Percentiles rank a stretch among this genome's conserved stretches.
Conservation (phyloP, 257 asterid species). For the Gynochthodes officinalis region DNA sequence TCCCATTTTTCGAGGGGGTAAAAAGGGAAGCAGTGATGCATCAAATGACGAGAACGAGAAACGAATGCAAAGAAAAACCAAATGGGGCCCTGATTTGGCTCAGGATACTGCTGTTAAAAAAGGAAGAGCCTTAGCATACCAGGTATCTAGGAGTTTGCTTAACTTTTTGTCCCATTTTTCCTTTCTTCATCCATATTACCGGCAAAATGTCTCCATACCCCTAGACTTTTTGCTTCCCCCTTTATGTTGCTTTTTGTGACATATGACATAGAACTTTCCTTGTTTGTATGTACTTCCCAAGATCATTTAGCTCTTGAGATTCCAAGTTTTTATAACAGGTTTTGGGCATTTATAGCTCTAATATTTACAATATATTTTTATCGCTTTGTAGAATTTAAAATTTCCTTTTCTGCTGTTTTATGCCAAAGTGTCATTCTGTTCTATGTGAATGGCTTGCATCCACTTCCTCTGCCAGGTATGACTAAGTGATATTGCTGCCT, state of each 20-base stretch:
- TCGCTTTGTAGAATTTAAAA: constrained; percentile 38
- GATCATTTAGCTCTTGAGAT: constrained; percentile 6
- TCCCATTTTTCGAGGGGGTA: constrained; percentile 60
- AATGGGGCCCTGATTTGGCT: constrained; percentile 88
- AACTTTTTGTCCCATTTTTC: background rate
- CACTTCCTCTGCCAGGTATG: constrained; percentile 52
- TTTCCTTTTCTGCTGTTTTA: constrained; percentile 39
- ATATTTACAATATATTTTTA: constrained; percentile 27
- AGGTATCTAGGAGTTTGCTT: constrained; percentile 42
- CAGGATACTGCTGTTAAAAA: constrained; percentile 66
- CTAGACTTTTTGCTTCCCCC: background rate
- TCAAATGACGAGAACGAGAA: constrained; percentile 49
- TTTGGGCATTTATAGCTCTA: constrained; percentile 30
- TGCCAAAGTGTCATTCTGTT: constrained; percentile 42
- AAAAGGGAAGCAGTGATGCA: constrained; percentile 52
- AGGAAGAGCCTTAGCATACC: constrained; percentile 81
- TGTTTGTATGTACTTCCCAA: background rate
- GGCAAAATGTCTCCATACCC: too few species aligned
- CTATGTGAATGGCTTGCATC: constrained; percentile 56
- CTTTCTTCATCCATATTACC: background rate
- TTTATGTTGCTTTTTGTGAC: background rate
- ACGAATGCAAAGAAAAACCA: constrained; percentile 66
- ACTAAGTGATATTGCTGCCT: constrained; percentile 64
- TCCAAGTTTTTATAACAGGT: constrained; percentile 13
- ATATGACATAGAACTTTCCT: background rate